Conservation (phyloP, 306 rosid genomes). For the Malus domestica region ASM211411v1 NC_041796.1:6344001-6344500, state of each 20-base stretch:
- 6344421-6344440: not conserved
- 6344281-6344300: slow-evolving; percentile 40
- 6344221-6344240: not conserved
- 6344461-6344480: not conserved
- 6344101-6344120: slow-evolving; percentile 53
- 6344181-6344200: slow-evolving; percentile 62
- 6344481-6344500: not conserved
- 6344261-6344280: not conserved
- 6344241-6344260: not conserved
- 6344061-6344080: slow-evolving; percentile 58
- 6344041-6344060: slow-evolving; percentile 45
- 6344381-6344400: not conserved
- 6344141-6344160: slow-evolving; percentile 54
- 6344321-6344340: slow-evolving; percentile 72
- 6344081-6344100: slow-evolving; percentile 50
- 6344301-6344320: slow-evolving; percentile 86
- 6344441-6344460: not conserved
- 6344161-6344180: slow-evolving; percentile 50
- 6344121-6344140: slow-evolving; percentile 46
- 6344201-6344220: slow-evolving; percentile 19
- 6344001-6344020: not conserved
- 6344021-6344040: slow-evolving; percentile 8
- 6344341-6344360: slow-evolving; percentile 98
- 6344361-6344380: slow-evolving; percentile 82
- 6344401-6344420: slow-evolving; percentile 5